phyloP scores from a whole-genome alignment of 257 asterid genomes.

The Mentha longifolia region DNA sequence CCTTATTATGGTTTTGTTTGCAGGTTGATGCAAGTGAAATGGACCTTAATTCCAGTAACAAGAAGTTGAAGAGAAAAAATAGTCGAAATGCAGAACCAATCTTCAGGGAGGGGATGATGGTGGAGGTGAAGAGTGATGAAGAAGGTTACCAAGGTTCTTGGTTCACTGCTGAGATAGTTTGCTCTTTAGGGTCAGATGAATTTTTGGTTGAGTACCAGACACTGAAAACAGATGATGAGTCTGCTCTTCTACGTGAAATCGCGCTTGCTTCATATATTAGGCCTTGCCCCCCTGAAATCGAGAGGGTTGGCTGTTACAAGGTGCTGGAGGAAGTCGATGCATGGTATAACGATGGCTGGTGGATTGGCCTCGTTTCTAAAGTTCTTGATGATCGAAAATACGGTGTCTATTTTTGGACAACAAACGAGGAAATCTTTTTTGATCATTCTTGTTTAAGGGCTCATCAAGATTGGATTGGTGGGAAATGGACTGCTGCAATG shows the following conservation, averaged over 20 bases:
- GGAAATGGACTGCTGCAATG: conserved; percentile 54
- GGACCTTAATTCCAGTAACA: conserved; percentile 32
- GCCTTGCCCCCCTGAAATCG: conserved; percentile 59
- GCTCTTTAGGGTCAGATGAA: conserved; percentile 31
- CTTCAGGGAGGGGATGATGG: conserved; percentile 54
- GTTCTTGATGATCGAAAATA: conserved; percentile 50
- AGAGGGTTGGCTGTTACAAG: conserved; percentile 39
- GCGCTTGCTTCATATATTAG: conserved; percentile 49
- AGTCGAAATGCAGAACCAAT: conserved; percentile 35
- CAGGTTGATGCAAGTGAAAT: conserved; percentile 40
- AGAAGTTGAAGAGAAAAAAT: conserved; percentile 42
- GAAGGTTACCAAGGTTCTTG: conserved; percentile 73
- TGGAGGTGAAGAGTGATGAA: conserved; percentile 69
- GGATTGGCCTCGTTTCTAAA: conserved; percentile 65
- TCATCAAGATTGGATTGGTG: conserved; percentile 75
- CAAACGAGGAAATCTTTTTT: conserved; percentile 56
- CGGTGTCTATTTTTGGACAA: conserved; percentile 55
- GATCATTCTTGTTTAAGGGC: conserved; percentile 52
- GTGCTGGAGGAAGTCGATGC: conserved; percentile 70
- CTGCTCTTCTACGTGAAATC: conserved; percentile 46
- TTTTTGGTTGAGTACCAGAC: conserved; percentile 67
- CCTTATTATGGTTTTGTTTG: conserved; percentile 27
- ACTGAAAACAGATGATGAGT: conserved; percentile 52
- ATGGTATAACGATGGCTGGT: conserved; percentile 81
- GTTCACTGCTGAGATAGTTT: conserved; percentile 55